phyloP scores from a whole-genome alignment of 768 basidiomycete genomes.

The Termitomyces sp. region DNA sequence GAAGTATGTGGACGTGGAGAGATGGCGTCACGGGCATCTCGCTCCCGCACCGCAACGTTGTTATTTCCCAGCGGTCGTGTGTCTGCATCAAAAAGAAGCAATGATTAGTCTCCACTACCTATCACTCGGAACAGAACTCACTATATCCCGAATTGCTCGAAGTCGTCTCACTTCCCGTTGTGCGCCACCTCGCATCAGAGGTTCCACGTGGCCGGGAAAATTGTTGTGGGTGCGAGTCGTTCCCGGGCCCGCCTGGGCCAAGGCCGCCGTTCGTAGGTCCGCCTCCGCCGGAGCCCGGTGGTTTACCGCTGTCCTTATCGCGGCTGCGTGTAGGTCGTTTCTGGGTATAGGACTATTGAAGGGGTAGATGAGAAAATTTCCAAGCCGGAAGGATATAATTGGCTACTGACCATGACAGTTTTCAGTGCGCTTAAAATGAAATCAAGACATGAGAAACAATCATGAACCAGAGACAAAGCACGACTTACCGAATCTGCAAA shows the following conservation, averaged over 20 bases:
- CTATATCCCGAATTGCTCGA: conserved; percentile 28
- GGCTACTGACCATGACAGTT: conserved; percentile 70
- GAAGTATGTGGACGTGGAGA: not conserved
- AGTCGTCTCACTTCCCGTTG: conserved; percentile 25
- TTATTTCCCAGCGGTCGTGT: not conserved
- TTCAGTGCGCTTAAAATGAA: conserved; percentile 59
- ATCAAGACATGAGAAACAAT: conserved; percentile 18
- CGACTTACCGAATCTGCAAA: conserved; percentile 77
- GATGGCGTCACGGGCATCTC: not conserved
- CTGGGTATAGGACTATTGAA: conserved; percentile 71
- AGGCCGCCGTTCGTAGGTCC: conserved; percentile 28
- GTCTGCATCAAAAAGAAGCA: not conserved
- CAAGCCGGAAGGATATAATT: not conserved
- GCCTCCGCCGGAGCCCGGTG: conserved; percentile 35
- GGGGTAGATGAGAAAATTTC: conserved; percentile 1
- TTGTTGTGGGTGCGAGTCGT: conserved; percentile 30
- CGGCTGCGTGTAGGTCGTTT: conserved; percentile 63
- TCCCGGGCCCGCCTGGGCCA: conserved; percentile 19
- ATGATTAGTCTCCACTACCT: not conserved
- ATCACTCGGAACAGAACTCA: conserved; percentile 18
- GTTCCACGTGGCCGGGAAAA: conserved; percentile 65
- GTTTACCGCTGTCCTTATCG: conserved; percentile 43
- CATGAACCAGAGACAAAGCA: conserved; percentile 5
- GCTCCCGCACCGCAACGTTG: not conserved
- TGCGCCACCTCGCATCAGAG: conserved; percentile 63